Conservation (phyloP, 2,329 filamentous ascomycete genomes). For the Xylariaceae sp. region DNA sequence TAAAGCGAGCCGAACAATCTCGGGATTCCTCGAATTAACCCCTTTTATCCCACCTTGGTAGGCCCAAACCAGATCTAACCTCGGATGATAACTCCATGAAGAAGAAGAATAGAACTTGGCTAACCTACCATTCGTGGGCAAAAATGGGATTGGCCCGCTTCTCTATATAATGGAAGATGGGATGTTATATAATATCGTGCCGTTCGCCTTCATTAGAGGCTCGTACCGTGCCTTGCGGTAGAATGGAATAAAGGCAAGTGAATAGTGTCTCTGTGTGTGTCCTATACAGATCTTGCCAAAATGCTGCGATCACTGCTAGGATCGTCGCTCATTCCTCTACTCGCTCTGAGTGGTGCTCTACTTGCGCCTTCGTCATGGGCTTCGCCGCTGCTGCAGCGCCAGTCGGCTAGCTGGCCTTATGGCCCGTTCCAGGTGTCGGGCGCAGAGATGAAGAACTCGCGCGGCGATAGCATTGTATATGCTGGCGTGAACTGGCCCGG, state of each 20-base stretch:
- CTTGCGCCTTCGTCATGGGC: conserved; percentile 30
- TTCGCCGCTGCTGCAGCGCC: conserved; percentile 30
- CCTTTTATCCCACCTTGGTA: conserved; percentile 24
- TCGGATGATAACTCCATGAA: conserved; percentile 25
- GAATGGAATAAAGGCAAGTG: neutral
- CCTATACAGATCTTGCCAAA: neutral
- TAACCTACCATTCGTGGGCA: conserved; percentile 14
- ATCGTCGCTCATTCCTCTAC: conserved; percentile 34
- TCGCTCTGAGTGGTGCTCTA: conserved; percentile 34
- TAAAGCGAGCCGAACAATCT: neutral
- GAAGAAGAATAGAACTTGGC: too few species aligned
- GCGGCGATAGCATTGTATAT: conserved; percentile 53
- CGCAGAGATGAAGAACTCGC: conserved; percentile 51
- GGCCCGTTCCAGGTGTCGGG: conserved; percentile 48
- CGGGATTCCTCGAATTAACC: neutral
- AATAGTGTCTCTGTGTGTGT: neutral
- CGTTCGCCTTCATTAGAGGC: neutral
- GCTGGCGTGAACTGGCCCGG: conserved; percentile 69
- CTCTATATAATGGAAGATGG: neutral
- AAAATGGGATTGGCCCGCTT: conserved; percentile 25
- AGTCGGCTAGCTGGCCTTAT: conserved; percentile 37
- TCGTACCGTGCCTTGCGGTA: neutral
- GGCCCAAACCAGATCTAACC: too few species aligned
- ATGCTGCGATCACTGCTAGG: conserved; percentile 30
- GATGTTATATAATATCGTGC: conserved; percentile 5